A percentile compares a stretch with the other conserved stretches of the same genome.
These are phyloP conservation scores for Emiliania huxleyi DNA, from an alignment of 78 protist species.

Conservation along the genomic window DNA sequence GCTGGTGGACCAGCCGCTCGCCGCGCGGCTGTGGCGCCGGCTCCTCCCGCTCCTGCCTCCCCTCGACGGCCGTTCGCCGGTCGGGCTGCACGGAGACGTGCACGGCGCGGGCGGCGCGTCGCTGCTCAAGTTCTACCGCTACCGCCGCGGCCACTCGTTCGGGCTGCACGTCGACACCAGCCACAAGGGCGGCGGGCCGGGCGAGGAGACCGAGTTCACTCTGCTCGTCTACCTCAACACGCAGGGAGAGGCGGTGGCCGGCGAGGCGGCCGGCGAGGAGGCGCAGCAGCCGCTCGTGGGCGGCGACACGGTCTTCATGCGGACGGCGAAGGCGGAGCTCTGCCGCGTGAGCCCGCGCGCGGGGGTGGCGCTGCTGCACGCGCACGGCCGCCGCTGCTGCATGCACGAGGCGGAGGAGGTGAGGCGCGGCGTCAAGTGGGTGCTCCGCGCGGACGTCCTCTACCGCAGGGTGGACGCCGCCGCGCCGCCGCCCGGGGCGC, in stretches of 20 bases:
- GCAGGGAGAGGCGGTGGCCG: not conserved
- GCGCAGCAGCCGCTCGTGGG: not conserved
- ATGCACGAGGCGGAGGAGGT: slow-evolving; percentile 29
- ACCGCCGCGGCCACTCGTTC: not conserved
- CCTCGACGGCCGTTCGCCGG: not conserved
- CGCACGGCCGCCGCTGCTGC: slow-evolving; percentile 23
- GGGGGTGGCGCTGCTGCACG: slow-evolving; percentile 19
- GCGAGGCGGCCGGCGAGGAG: not conserved
- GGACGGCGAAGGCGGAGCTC: not conserved
- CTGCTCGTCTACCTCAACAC: slow-evolving; percentile 20
- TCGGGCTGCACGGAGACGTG: not conserved
- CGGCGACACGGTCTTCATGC: slow-evolving; percentile 4
- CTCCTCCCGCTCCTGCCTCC: not conserved
- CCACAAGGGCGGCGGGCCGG: not conserved
- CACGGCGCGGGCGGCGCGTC: not conserved
- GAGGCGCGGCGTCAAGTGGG: not conserved
- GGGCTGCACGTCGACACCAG: not conserved
- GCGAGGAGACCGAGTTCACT: slow-evolving; percentile 15
- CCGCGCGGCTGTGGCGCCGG: not conserved
- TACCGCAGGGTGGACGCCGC: not conserved
- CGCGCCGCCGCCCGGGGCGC: too few species aligned
- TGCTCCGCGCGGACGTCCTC: slow-evolving; percentile 20
- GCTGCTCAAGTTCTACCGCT: not conserved
- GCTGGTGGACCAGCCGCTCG: not conserved
- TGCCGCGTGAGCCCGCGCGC: not conserved